Evolutionary conservation across 768 basidiomycete genomes (phyloP).

Genomic region (Tylopilus sp.): DNA sequence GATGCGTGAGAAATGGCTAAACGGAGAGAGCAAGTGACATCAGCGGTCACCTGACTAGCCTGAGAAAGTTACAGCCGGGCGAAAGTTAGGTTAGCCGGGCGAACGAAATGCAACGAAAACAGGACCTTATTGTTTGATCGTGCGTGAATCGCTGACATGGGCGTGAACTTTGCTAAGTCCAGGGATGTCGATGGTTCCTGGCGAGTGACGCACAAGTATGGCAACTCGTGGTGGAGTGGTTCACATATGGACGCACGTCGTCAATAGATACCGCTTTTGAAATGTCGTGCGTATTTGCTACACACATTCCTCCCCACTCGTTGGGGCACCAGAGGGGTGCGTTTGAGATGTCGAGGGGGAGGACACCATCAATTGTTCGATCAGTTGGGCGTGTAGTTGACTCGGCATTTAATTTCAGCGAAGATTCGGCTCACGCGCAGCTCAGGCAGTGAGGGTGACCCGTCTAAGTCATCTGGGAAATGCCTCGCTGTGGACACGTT

Average conservation of each 20-base stretch:
- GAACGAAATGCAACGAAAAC: no score
- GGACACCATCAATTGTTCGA: slow-evolving; percentile 9
- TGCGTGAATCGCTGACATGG: slow-evolving; percentile 5
- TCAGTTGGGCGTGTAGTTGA: neutral
- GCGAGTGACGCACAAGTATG: slow-evolving; percentile 15
- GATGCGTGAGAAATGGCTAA: no score
- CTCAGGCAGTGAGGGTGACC: slow-evolving; percentile 4
- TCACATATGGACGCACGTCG: neutral
- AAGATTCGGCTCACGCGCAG: slow-evolving; percentile 6
- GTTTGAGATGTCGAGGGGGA: neutral
- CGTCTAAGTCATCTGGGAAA: slow-evolving; percentile 8
- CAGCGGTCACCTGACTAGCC: no score
- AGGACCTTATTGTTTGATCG: neutral
- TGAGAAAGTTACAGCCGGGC: no score
- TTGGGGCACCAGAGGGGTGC: slow-evolving; percentile 4
- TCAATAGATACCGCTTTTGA: neutral
- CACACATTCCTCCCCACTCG: neutral
- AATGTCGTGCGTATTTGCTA: neutral
- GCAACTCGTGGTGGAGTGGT: slow-evolving; percentile 8
- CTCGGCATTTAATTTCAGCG: slow-evolving; percentile 24
- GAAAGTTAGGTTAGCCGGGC: no score
- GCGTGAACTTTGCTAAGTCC: neutral
- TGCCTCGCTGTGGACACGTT: slow-evolving; percentile 33
- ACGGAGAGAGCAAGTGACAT: no score
- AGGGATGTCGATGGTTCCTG: slow-evolving; percentile 7